These are phyloP conservation scores for Sphaerulina populicola DNA, from an alignment of 2,329 filamentous ascomycete genomes.

Conservation along the genomic window DNA sequence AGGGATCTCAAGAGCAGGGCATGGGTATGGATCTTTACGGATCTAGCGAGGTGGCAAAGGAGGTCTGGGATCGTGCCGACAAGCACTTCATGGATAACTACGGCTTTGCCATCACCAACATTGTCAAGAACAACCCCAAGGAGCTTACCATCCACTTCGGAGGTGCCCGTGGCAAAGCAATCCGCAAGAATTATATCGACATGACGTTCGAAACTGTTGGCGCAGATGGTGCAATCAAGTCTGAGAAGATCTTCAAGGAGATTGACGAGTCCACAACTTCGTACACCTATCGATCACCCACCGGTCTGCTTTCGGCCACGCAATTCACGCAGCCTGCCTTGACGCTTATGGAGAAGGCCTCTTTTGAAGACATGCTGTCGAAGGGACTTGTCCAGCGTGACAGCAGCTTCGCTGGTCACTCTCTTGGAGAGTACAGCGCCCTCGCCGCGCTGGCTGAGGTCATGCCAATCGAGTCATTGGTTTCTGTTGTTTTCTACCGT, in stretches of 20 bases:
- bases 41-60: conserved; percentile 86
- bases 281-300: conserved; percentile 94
- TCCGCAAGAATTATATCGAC: conserved; percentile 97
- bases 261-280: conserved; percentile 86
- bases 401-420: conserved; percentile 96
- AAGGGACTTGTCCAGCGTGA: conserved; percentile 94
- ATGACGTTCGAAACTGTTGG: conserved; percentile 99
- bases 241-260: conserved; percentile 99
- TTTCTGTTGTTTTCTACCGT: conserved; percentile 98
- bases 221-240: conserved; percentile 85
- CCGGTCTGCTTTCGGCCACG: conserved; percentile 87
- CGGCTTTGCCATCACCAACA: conserved; percentile 95
- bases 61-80: conserved; percentile 96
- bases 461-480: conserved; percentile 98
- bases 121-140: conserved; percentile 99
- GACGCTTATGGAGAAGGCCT: conserved; percentile 98
- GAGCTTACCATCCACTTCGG: conserved; percentile 98
- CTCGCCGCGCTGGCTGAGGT: conserved; percentile 93
- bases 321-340: conserved; percentile 97
- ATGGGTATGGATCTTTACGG: conserved; percentile 99
- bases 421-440: conserved; percentile 94
- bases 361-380: conserved; percentile 96
- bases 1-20: conserved; percentile 96
- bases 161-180: conserved; percentile 90
- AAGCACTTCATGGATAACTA: conserved; percentile 99